Percentiles rank a stretch among this genome's conserved stretches.
phyloP scores from a whole-genome alignment of 169 alveolate species.

The Plasmodium falciparum region DNA sequence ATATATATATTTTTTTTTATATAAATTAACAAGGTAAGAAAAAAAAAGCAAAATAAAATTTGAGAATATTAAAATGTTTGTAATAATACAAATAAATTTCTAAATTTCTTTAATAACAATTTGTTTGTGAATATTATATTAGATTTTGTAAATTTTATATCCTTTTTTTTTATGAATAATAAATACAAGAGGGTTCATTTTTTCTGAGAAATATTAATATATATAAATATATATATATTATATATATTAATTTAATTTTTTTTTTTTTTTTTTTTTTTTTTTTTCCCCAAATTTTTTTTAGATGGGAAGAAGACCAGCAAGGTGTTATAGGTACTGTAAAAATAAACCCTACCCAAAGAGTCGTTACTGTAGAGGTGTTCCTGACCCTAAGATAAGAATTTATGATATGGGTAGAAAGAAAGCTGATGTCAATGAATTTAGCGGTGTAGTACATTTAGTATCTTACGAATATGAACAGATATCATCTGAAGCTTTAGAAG shows the following conservation, averaged over 20 bases:
- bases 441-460: constrained; percentile 97
- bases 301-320: constrained; percentile 99
- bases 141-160: no score
- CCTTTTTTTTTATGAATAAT: no score
- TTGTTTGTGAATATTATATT: no score
- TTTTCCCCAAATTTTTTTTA: constrained; percentile 19
- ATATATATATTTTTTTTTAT: neutral
- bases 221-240: neutral
- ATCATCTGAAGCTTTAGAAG: constrained; percentile 99
- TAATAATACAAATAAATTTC: neutral
- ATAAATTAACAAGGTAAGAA: neutral
- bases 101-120: neutral
- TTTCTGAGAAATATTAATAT: neutral
- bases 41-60: neutral
- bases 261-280: neutral
- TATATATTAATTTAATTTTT: no score
- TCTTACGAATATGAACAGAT: constrained; percentile 99
- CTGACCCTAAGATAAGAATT: constrained; percentile 99
- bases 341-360: constrained; percentile 99
- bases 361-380: constrained; percentile 99
- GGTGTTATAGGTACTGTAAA: constrained; percentile 99
- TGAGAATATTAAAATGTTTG: neutral
- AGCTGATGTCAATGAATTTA: constrained; percentile 98
- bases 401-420: constrained; percentile 98
- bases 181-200: no score